These are phyloP conservation scores for Cyanidium caldarium DNA, from an alignment of 23 red algal genomes.

Conservation along the genomic window DNA sequence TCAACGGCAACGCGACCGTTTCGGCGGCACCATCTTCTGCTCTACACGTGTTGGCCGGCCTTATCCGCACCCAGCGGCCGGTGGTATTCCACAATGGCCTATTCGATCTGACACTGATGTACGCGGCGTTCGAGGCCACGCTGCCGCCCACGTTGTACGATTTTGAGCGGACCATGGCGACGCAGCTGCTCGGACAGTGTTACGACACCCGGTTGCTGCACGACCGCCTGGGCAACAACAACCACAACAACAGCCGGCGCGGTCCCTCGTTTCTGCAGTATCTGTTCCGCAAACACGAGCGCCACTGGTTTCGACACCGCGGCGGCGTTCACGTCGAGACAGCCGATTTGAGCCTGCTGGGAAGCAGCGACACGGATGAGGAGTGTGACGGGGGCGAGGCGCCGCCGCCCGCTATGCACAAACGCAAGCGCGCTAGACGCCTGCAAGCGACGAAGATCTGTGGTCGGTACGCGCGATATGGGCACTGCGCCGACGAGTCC, in stretches of 20 bases:
- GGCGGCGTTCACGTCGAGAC: not conserved
- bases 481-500: not conserved
- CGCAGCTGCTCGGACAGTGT: conserved; percentile 19
- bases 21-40: conserved; percentile 22
- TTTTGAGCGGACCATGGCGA: conserved; percentile 25
- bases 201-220: conserved; percentile 83
- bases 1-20: not conserved
- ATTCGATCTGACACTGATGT: conserved; percentile 61
- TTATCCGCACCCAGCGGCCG: conserved; percentile 37
- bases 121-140: conserved; percentile 55
- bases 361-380: not conserved
- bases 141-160: conserved; percentile 40
- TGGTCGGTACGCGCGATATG: not conserved
- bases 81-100: conserved; percentile 85
- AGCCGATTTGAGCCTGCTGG: not conserved
- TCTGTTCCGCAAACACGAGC: conserved; percentile 42
- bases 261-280: conserved; percentile 39
- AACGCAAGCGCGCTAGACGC: too few relatives aligned
- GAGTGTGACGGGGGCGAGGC: not conserved
- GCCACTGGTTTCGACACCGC: not conserved
- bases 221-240: not conserved
- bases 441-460: not conserved
- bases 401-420: too few relatives aligned
- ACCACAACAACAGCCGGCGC: too few relatives aligned
- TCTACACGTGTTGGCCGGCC: conserved; percentile 48